These are phyloP conservation scores for Viola odorata DNA, from an alignment of 345 rosid genomes.

Conservation along the genomic window DNA sequence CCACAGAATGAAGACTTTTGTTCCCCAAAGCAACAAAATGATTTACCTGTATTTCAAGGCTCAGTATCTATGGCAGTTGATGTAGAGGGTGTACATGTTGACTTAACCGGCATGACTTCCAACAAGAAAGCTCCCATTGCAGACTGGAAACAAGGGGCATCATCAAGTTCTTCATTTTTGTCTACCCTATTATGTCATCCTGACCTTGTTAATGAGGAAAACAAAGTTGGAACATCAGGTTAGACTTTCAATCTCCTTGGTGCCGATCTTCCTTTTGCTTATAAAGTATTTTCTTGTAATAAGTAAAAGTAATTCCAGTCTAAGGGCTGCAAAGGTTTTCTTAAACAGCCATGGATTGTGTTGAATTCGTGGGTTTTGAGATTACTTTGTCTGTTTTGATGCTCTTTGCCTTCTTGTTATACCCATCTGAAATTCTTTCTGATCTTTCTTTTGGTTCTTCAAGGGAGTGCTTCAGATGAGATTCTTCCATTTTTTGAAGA, in stretches of 20 bases:
- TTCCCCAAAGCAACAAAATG: conserved; percentile 24
- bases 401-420: not conserved
- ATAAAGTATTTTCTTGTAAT: not conserved
- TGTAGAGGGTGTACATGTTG: conserved; percentile 21
- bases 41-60: conserved; percentile 14
- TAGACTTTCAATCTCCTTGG: conserved; percentile 3
- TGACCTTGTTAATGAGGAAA: conserved; percentile 25
- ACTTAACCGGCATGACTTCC: conserved; percentile 41
- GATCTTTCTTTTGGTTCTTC: conserved; percentile 15
- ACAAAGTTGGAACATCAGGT: conserved; percentile 45
- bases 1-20: conserved; percentile 18
- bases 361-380: not conserved
- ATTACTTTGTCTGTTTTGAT: conserved; percentile 6
- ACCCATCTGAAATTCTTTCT: conserved; percentile 22
- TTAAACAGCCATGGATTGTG: not conserved
- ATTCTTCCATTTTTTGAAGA: conserved; percentile 38
- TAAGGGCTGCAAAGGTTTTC: not conserved
- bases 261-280: not conserved
- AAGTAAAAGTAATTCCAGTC: not conserved
- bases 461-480: conserved; percentile 36
- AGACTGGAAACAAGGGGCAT: conserved; percentile 31
- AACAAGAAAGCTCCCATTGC: conserved; percentile 44
- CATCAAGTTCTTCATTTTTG: conserved; percentile 30
- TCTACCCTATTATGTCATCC: conserved; percentile 11
- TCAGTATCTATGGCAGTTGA: conserved; percentile 14